Evolutionary conservation across 2,329 filamentous ascomycete species (phyloP).

Genomic region (Aspergillus brunneoviolaceus): DNA sequence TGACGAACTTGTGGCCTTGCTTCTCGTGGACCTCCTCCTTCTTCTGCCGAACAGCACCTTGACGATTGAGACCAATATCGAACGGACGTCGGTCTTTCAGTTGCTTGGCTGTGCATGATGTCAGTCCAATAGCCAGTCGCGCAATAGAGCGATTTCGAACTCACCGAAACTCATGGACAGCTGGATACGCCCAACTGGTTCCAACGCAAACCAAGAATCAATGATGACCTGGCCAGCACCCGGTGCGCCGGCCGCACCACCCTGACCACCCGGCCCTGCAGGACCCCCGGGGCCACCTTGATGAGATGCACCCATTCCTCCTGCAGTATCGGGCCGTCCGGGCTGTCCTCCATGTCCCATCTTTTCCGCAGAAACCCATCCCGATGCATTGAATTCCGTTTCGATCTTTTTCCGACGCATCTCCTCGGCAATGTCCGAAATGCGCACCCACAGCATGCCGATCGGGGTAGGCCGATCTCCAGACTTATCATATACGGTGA

Average conservation of each 20-base stretch:
- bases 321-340: slow-evolving; percentile 55
- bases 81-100: slow-evolving; percentile 78
- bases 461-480: slow-evolving; percentile 89
- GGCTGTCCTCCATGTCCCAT: slow-evolving; percentile 65
- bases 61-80: slow-evolving; percentile 86
- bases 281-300: slow-evolving; percentile 24
- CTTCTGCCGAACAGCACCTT: slow-evolving; percentile 92
- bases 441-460: slow-evolving; percentile 90
- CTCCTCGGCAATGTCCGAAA: slow-evolving; percentile 96
- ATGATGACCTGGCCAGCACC: slow-evolving; percentile 53
- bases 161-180: slow-evolving; percentile 80
- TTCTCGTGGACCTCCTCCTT: slow-evolving; percentile 99
- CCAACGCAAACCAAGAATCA: slow-evolving; percentile 94
- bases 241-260: slow-evolving; percentile 32
- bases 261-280: slow-evolving; percentile 27
- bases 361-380: slow-evolving; percentile 96
- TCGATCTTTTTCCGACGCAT: slow-evolving; percentile 97
- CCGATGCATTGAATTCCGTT: slow-evolving; percentile 87
- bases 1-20: slow-evolving; percentile 98
- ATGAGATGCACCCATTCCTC: slow-evolving; percentile 45
- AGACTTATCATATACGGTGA: slow-evolving; percentile 96
- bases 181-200: slow-evolving; percentile 90
- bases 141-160: slow-evolving; percentile 17
- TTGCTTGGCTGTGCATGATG: slow-evolving; percentile 65
- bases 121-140: slow-evolving; percentile 18